Evolutionary conservation across 2,329 filamentous ascomycete genomes (phyloP).

Genomic region (Colletotrichum sansevieriae): DNA sequence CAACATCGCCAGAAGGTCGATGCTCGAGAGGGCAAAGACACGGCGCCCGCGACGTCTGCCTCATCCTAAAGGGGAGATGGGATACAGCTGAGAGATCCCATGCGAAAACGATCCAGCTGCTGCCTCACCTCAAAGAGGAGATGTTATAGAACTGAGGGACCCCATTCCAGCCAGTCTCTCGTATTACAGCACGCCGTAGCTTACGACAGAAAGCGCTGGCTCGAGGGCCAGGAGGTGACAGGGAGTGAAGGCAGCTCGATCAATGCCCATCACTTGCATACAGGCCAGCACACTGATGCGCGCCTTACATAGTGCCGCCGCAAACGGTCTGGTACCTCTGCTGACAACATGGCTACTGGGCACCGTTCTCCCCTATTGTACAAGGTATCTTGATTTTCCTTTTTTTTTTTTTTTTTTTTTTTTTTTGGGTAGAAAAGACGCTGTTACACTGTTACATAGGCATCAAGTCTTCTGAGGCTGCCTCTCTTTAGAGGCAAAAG

Average conservation of each 20-base stretch:
- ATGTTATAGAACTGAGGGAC: too few relatives aligned
- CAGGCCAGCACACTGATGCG: too few relatives aligned
- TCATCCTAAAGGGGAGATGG: constrained; percentile 14
- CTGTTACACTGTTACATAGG: constrained; percentile 24
- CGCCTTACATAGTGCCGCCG: too few relatives aligned
- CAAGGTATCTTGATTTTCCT: constrained; percentile 21
- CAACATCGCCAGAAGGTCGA: constrained; percentile 79
- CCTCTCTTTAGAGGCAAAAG: constrained; percentile 11
- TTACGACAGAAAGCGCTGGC: too few relatives aligned
- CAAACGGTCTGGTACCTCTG: too few relatives aligned
- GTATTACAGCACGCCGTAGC: too few relatives aligned
- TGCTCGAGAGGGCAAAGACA: constrained; percentile 47
- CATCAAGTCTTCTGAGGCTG: constrained; percentile 6
- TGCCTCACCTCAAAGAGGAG: too few relatives aligned
- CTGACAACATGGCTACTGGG: too few relatives aligned
- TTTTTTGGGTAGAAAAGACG: constrained; percentile 32
- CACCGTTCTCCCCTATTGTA: constrained; percentile 1
- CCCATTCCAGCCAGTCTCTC: too few relatives aligned
- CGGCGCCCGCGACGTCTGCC: constrained; percentile 33
- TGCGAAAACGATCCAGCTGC: background rate
- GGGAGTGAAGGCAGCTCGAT: too few relatives aligned
- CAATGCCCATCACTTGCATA: too few relatives aligned
- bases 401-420: constrained; percentile 19
- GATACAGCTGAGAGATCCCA: background rate
- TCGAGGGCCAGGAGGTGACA: too few relatives aligned